phyloP scores from a whole-genome alignment of 129 eudicot species.

The Escallonia herrerae region DNA sequence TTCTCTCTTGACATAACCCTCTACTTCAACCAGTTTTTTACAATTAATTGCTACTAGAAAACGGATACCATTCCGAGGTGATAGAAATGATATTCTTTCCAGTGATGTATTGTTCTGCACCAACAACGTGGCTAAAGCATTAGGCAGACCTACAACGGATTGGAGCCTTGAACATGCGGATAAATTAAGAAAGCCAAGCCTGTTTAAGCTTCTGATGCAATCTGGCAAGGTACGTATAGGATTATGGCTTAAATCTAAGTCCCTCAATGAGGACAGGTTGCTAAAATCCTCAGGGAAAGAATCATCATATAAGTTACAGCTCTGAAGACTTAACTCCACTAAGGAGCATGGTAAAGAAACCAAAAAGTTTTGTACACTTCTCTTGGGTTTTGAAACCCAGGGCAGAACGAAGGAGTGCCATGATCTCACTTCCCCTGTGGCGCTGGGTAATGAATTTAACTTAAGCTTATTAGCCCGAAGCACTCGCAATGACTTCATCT shows the following conservation, averaged over 20 bases:
- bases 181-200: neutral
- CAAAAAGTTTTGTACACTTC: neutral
- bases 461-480: neutral
- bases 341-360: conserved; percentile 8
- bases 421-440: neutral
- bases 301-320: conserved; percentile 2
- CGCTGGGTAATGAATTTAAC: too few relatives aligned
- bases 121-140: neutral
- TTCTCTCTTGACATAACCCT: neutral
- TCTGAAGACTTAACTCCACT: neutral
- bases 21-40: neutral
- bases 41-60: neutral
- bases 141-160: neutral
- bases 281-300: conserved; percentile 10
- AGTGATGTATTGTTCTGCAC: too few relatives aligned
- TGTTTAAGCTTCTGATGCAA: neutral
- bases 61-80: neutral
- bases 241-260: neutral
- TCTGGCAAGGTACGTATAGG: neutral
- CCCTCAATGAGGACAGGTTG: conserved; percentile 5
- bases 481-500: neutral
- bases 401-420: neutral
- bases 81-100: too few relatives aligned
- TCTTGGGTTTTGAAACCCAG: neutral
- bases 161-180: neutral